A percentile compares a stretch with the other conserved stretches of the same genome.
phyloP scores from a whole-genome alignment of 1,284 basidiomycete genomes.

The Cutaneotrichosporon spelunceum region DNA sequence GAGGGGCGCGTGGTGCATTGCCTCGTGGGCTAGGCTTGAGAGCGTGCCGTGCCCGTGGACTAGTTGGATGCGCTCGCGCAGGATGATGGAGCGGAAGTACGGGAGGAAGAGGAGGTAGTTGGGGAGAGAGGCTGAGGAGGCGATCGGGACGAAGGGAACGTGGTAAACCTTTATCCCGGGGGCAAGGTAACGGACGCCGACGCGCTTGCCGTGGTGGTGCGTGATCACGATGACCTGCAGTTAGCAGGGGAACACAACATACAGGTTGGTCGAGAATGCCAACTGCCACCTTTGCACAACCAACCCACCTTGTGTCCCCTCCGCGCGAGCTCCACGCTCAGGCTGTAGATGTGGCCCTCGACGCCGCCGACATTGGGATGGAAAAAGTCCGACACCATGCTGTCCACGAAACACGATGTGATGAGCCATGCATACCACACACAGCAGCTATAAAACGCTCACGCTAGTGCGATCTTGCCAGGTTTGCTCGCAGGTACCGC shows the following conservation, averaged over 20 bases:
- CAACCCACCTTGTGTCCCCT: constrained; percentile 76
- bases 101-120: constrained; percentile 91
- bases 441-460: constrained; percentile 23
- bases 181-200: constrained; percentile 79
- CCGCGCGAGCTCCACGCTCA: constrained; percentile 75
- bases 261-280: too few relatives aligned
- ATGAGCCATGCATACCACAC: constrained; percentile 35
- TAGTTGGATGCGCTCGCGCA: constrained; percentile 81
- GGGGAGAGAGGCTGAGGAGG: constrained; percentile 85
- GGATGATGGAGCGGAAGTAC: constrained; percentile 79
- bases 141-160: constrained; percentile 81
- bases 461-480: constrained; percentile 29
- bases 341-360: constrained; percentile 93
- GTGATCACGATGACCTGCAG: constrained; percentile 87
- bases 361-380: constrained; percentile 92
- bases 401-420: constrained; percentile 17
- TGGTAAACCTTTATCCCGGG: constrained; percentile 85
- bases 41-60: constrained; percentile 92
- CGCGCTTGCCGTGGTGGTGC: constrained; percentile 79
- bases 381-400: constrained; percentile 96
- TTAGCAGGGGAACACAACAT: too few relatives aligned
- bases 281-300: too few relatives aligned
- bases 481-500: constrained; percentile 11
- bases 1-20: constrained; percentile 76
- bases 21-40: constrained; percentile 87